Conservation (phyloP, 441 rosid species). For the Erodium trifolium region DNA sequence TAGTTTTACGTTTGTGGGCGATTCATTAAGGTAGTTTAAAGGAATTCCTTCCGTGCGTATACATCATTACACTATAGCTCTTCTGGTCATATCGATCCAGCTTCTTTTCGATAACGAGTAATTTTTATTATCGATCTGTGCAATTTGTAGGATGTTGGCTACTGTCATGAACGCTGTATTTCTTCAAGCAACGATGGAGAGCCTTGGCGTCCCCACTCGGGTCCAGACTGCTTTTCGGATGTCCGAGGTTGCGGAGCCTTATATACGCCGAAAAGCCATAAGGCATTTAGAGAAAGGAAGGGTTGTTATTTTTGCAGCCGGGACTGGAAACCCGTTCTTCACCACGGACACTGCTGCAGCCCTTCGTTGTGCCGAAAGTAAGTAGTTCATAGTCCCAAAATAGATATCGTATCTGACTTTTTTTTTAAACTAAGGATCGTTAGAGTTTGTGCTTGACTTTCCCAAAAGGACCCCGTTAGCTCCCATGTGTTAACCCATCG, state of each 20-base stretch:
- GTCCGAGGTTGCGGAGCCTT: conserved; percentile 97
- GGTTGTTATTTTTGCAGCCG: conserved; percentile 92
- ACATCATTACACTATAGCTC: too few species aligned
- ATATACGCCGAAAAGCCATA: conserved; percentile 75
- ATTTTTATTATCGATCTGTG: background rate
- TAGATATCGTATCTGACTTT: background rate
- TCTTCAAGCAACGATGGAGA: conserved; percentile 96
- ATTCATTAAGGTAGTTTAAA: too few species aligned
- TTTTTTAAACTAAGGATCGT: too few species aligned
- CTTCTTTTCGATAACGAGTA: background rate
- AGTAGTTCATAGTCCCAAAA: conserved; percentile 15
- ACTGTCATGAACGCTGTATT: conserved; percentile 93
- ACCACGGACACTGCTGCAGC: conserved; percentile 95
- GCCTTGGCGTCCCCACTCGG: conserved; percentile 64
- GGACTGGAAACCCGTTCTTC: conserved; percentile 93
- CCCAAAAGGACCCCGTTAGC: too few species aligned
- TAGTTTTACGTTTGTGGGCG: too few species aligned
- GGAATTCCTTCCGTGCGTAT: too few species aligned
- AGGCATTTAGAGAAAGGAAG: conserved; percentile 95
- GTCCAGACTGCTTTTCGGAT: conserved; percentile 73
- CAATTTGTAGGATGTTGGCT: conserved; percentile 65
- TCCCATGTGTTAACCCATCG: too few species aligned
- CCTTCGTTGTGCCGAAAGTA: conserved; percentile 95
- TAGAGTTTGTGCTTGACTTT: too few species aligned
- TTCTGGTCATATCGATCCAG: too few species aligned